Percentiles rank a stretch among this genome's conserved stretches.
Evolutionary conservation across 176 grass and related monocot species (phyloP).

Genomic region (Melocanna baccifera): DNA sequence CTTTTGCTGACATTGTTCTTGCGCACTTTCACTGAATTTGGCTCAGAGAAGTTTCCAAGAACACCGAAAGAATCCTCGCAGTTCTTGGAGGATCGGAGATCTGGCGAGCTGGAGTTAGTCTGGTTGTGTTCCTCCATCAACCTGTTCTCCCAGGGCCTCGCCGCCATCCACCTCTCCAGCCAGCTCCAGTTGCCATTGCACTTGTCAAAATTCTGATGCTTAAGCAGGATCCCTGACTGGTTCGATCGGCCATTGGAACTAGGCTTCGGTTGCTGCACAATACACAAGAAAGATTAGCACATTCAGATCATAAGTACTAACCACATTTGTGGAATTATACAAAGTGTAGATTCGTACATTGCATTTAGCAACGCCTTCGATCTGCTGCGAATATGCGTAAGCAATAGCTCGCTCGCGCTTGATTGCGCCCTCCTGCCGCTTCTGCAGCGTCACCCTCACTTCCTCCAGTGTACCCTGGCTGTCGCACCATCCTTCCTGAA

Average conservation of each 20-base stretch:
- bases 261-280: constrained; percentile 56
- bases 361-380: constrained; percentile 28
- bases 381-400: constrained; percentile 67
- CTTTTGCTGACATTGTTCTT: constrained; percentile 75
- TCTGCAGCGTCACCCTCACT: constrained; percentile 78
- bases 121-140: constrained; percentile 83
- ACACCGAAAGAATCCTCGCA: constrained; percentile 41
- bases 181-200: constrained; percentile 84
- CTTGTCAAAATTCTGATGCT: constrained; percentile 58
- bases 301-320: background rate
- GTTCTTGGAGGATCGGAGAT: constrained; percentile 32
- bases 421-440: constrained; percentile 77
- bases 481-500: constrained; percentile 97
- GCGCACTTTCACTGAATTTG: constrained; percentile 54
- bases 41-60: constrained; percentile 48
- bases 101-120: constrained; percentile 38
- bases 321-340: background rate
- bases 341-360: constrained; percentile 3
- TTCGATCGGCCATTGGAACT: constrained; percentile 31
- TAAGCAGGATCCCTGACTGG: constrained; percentile 43
- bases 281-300: background rate
- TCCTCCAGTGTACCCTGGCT: constrained; percentile 73
- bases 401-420: constrained; percentile 82
- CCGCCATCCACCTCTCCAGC: constrained; percentile 95
- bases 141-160: constrained; percentile 82